Conservation (phyloP, 2,329 filamentous ascomycete genomes). For the Hypomyces rosellus region DNA sequence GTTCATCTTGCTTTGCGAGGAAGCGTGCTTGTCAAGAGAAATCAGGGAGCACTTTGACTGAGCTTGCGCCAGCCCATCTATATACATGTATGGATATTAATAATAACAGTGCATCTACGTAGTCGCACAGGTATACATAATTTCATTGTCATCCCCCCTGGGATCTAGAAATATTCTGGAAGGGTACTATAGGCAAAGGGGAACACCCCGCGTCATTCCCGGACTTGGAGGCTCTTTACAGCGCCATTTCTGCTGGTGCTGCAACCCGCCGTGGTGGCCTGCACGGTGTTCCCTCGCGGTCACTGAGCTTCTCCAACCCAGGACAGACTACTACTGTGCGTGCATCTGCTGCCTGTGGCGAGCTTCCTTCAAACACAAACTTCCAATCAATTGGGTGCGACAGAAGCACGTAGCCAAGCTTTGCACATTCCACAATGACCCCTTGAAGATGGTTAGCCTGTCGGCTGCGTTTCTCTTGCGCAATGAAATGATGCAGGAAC, state of each 20-base stretch:
- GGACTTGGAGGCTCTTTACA: background rate
- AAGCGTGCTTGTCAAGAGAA: no score
- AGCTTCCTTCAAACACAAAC: constrained; percentile 20
- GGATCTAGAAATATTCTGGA: no score
- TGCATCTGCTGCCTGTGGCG: background rate
- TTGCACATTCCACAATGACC: constrained; percentile 34
- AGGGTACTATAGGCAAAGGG: no score
- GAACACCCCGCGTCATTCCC: no score
- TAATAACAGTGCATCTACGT: background rate
- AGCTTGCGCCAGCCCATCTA: background rate
- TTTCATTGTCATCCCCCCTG: no score
- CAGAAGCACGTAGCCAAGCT: constrained; percentile 35
- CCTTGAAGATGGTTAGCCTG: constrained; percentile 28
- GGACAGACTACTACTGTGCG: constrained; percentile 21
- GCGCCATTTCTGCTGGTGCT: constrained; percentile 10
- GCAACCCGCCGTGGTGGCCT: constrained; percentile 18
- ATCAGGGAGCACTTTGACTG: background rate
- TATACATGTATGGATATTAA: no score
- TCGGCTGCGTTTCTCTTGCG: background rate
- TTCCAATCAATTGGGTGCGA: constrained; percentile 37
- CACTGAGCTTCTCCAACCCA: constrained; percentile 24
- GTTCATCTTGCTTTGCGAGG: background rate
- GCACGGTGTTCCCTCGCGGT: constrained; percentile 19
- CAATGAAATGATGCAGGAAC: background rate
- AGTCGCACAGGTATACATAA: no score